A percentile compares a stretch with the other conserved stretches of the same genome.
Evolutionary conservation across 345 rosid species (phyloP).

Genomic region (Viola odorata): DNA sequence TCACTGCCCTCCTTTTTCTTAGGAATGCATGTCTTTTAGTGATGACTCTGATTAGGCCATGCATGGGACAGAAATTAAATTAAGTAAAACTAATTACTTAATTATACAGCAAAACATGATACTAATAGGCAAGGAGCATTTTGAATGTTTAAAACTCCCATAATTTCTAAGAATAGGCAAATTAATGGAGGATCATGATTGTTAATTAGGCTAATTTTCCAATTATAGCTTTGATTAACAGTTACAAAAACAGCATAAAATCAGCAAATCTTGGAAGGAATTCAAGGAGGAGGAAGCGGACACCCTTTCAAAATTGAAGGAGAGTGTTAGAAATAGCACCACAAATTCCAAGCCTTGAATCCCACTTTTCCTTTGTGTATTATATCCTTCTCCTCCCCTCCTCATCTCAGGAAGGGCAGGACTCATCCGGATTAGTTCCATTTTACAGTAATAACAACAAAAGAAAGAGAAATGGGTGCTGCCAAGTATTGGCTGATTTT

Average conservation of each 20-base stretch:
- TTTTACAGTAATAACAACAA: not conserved
- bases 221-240: too few species aligned
- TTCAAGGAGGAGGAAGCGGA: conserved; percentile 14
- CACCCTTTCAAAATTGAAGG: conserved; percentile 3
- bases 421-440: conserved; percentile 8
- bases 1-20: too few species aligned
- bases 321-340: conserved; percentile 20
- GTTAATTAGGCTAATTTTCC: not conserved
- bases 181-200: not conserved
- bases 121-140: too few species aligned
- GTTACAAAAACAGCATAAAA: not conserved
- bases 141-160: too few species aligned
- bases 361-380: conserved; percentile 15
- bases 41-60: too few species aligned
- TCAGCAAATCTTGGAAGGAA: not conserved
- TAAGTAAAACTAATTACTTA: too few species aligned
- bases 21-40: too few species aligned
- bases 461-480: conserved; percentile 24
- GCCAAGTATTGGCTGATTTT: conserved; percentile 30
- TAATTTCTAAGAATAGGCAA: too few species aligned
- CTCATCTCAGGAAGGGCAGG: conserved; percentile 32
- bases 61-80: too few species aligned
- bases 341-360: conserved; percentile 20
- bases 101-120: too few species aligned
- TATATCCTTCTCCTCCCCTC: conserved; percentile 26